phyloP scores from a whole-genome alignment of 208 protist genomes.

The Leishmania guyanensis region DNA sequence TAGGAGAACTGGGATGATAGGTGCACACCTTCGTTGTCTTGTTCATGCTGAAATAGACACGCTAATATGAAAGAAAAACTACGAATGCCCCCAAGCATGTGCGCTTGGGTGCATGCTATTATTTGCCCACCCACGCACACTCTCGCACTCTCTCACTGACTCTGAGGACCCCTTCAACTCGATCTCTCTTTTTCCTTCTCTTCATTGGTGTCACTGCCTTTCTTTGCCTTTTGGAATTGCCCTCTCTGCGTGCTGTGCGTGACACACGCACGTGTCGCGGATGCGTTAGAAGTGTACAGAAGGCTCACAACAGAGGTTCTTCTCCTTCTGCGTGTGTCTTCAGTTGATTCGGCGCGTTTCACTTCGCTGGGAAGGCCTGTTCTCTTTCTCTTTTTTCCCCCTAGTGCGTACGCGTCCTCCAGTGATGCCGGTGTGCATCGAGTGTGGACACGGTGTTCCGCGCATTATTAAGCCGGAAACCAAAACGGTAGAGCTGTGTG shows the following conservation, averaged over 20 bases:
- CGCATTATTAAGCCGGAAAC: constrained; percentile 76
- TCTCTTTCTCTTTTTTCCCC: constrained; percentile 8
- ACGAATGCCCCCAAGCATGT: neutral
- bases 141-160: neutral
- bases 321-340: neutral
- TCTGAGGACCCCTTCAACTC: neutral
- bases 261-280: neutral
- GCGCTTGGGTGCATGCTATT: neutral
- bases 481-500: constrained; percentile 74
- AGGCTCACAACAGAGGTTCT: neutral
- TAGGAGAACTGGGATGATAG: neutral
- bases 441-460: constrained; percentile 54
- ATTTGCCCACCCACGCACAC: neutral
- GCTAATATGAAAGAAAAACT: neutral
- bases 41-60: neutral
- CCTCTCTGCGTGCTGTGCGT: neutral
- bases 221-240: constrained; percentile 1
- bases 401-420: constrained; percentile 3
- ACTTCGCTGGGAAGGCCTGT: neutral
- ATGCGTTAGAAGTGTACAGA: neutral
- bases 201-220: neutral
- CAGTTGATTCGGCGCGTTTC: neutral
- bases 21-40: neutral
- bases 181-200: neutral
- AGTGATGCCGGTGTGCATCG: constrained; percentile 77